Evolutionary conservation across 2,329 filamentous ascomycete genomes (phyloP).

Genomic region (Phymatotrichopsis omnivora): DNA sequence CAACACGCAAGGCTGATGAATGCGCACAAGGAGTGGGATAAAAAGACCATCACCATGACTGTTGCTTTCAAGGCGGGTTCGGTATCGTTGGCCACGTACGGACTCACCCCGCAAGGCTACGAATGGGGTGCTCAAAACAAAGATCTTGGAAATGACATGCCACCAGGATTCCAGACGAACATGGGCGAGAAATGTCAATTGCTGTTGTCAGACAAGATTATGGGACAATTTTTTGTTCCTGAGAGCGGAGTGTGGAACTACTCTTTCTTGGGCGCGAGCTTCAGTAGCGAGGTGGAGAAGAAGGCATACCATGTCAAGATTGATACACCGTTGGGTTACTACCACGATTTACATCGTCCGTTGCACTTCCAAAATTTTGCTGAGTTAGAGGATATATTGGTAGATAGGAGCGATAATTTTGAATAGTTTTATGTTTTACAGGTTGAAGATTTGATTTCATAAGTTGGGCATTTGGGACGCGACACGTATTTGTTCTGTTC

Average conservation of each 20-base stretch:
- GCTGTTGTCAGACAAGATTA: slow-evolving; percentile 82
- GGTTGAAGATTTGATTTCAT: neutral
- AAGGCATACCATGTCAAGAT: slow-evolving; percentile 84
- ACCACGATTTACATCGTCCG: slow-evolving; percentile 82
- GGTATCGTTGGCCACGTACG: slow-evolving; percentile 89
- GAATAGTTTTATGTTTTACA: slow-evolving; percentile 46
- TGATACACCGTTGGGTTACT: slow-evolving; percentile 66
- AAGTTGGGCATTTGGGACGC: too few species aligned
- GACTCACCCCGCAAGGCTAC: slow-evolving; percentile 81
- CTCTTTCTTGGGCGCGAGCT: slow-evolving; percentile 89
- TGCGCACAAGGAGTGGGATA: slow-evolving; percentile 67
- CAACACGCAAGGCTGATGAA: slow-evolving; percentile 87
- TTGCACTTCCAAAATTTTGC: slow-evolving; percentile 97
- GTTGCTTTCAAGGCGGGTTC: slow-evolving; percentile 95
- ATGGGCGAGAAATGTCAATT: slow-evolving; percentile 97
- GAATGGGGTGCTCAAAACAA: slow-evolving; percentile 97
- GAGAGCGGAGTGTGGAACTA: slow-evolving; percentile 93
- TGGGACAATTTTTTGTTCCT: slow-evolving; percentile 91
- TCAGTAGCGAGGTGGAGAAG: slow-evolving; percentile 72
- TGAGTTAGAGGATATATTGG: slow-evolving; percentile 92
- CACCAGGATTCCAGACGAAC: slow-evolving; percentile 78
- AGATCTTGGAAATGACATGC: slow-evolving; percentile 83
- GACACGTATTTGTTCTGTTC: neutral
- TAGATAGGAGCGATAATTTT: slow-evolving; percentile 87
- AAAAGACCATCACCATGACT: slow-evolving; percentile 87